A percentile compares a stretch with the other conserved stretches of the same genome.
Conservation (phyloP, 2,329 filamentous ascomycete genomes). For the Penicillium sp. region DNA sequence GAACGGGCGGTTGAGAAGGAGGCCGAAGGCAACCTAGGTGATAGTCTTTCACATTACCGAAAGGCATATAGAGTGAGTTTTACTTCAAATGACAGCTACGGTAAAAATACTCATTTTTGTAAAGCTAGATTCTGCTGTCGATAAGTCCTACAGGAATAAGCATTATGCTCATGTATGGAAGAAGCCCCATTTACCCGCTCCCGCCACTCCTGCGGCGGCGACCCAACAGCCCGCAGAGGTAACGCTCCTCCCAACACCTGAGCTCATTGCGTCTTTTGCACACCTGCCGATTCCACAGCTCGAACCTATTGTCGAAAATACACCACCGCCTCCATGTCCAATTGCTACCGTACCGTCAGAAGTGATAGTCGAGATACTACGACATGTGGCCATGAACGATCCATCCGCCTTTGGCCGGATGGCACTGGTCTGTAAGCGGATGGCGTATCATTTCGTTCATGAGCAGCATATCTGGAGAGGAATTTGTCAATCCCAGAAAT, state of each 20-base stretch:
- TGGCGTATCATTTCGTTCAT: conserved; percentile 79
- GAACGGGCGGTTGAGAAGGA: conserved; percentile 90
- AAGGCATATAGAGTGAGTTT: conserved; percentile 74
- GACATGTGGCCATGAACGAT: conserved; percentile 71
- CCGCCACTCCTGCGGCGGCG: conserved; percentile 54
- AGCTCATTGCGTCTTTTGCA: conserved; percentile 76
- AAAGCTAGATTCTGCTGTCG: conserved; percentile 79
- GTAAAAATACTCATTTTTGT: conserved; percentile 17
- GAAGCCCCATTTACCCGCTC: conserved; percentile 41
- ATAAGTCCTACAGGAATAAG: conserved; percentile 85
- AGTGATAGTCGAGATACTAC: conserved; percentile 75
- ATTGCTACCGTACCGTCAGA: conserved; percentile 78
- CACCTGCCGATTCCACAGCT: conserved; percentile 65
- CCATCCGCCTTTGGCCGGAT: conserved; percentile 73
- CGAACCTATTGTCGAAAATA: conserved; percentile 68
- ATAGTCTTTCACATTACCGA: conserved; percentile 83
- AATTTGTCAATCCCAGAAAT: conserved; percentile 66
- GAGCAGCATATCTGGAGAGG: conserved; percentile 86
- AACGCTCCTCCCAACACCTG: conserved; percentile 53
- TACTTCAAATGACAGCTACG: background rate
- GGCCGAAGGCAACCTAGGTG: conserved; percentile 76
- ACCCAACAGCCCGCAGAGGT: conserved; percentile 58
- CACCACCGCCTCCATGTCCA: conserved; percentile 72
- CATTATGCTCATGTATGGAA: conserved; percentile 72
- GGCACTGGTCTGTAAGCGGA: conserved; percentile 77